Percentiles rank a stretch among this genome's conserved stretches.
phyloP scores from a whole-genome alignment of 2,329 filamentous ascomycete species.

The Endoconidiophora laricicola region DNA sequence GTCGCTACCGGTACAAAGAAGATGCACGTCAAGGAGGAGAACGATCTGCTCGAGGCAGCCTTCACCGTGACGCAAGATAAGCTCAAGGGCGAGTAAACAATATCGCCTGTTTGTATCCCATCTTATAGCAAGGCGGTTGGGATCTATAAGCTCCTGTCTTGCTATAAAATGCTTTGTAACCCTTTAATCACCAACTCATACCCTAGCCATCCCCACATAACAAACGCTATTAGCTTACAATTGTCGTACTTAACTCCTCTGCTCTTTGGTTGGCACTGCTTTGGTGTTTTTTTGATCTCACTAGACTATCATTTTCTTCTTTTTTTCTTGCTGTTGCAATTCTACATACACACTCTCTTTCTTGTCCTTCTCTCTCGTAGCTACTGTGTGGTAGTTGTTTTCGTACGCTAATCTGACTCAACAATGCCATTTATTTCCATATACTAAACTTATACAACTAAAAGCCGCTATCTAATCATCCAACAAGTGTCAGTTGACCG shows the following conservation, averaged over 20 bases:
- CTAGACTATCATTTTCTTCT: slow-evolving; percentile 10
- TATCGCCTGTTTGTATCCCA: too few relatives aligned
- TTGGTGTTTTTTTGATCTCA: background rate
- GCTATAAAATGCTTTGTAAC: background rate
- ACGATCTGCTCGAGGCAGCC: slow-evolving; percentile 55
- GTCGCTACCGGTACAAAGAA: slow-evolving; percentile 88
- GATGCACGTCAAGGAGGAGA: slow-evolving; percentile 81
- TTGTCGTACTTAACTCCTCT: background rate
- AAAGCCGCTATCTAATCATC: too few relatives aligned
- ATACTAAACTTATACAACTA: background rate
- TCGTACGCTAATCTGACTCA: background rate
- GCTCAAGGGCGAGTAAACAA: slow-evolving; percentile 45
- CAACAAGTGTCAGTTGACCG: too few relatives aligned
- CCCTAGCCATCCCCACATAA: background rate
- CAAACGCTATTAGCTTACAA: background rate
- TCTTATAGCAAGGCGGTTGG: too few relatives aligned
- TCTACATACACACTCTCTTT: background rate
- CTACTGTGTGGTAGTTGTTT: background rate
- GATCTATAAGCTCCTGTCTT: background rate
- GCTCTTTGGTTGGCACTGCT: background rate
- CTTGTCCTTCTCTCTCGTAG: background rate
- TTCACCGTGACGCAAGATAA: slow-evolving; percentile 51
- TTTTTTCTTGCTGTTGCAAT: slow-evolving; percentile 7
- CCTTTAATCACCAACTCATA: background rate
- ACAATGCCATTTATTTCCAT: background rate